Evolutionary conservation across 768 basidiomycete species (phyloP), one percentile per base, ranked within the genome.

Genomic region (Cytidiella melzeri): DNA sequence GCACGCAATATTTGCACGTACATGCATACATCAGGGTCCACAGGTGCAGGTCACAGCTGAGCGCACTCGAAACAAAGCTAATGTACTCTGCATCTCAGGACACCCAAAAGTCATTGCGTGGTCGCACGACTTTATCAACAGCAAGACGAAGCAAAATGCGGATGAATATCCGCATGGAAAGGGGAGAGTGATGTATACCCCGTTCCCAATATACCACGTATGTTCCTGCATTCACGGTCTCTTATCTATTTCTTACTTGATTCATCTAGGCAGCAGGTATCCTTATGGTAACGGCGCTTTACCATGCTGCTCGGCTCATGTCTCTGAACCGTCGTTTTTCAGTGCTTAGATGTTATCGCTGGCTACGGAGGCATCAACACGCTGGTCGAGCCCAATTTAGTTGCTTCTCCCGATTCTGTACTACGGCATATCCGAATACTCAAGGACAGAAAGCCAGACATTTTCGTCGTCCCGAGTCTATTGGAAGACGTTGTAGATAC

Each of bases 181-280:
- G 19, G 51, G 54, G 20, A 28, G 45, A 34, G 43, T 52, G 3
- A 52, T 28, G 12, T 61, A 61, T 34, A 49, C 57, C 5, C 48
- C 51, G 26, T 46, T 61, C 19, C 60, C 60, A 10, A 15, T 59
- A 10, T 61, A 55, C 47, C 60, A 61, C 19, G 60, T 61, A 41
- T 27, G 55, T 52, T 28, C 18, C 36, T 24, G 50, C 37, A 53
- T n/a, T n/a, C n/a, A n/a, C n/a, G n/a, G n/a, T n/a, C n/a, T n/a
- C n/a, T n/a, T n/a, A n/a, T n/a, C n/a, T n/a, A n/a, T n/a, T n/a
- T n/a, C n/a, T n/a, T n/a, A n/a, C n/a, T n/a, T n/a, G n/a, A 48
- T 28, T n/a, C 43, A 39, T 50, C 48, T 26, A 50, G 39, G 37
- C 40, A 7, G 25, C 41, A 43, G 57, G 47, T 45, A 34, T 26